Base-by-base conservation (phyloP, 495 filamentous ascomycete species). In the Xylaria bambusicola region DNA sequence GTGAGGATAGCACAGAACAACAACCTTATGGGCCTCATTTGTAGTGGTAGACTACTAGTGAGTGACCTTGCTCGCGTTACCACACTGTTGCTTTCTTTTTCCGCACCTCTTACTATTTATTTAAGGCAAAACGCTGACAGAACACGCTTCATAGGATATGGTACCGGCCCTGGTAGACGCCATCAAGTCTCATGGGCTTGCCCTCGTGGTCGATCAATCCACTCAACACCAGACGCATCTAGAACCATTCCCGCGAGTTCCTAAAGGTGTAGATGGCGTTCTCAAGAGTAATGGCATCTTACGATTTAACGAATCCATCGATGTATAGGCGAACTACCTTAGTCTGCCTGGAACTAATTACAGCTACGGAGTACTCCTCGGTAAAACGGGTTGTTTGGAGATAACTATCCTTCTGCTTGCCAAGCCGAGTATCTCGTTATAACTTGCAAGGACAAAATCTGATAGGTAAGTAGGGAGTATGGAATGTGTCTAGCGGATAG, bases 21-120 rank as follows among this genome's bases (percentile, higher is more conserved):
- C 73, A 98, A 98, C 68, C 91, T 98, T 58, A 98, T 98, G 94
- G 94, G 94, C 17, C 70, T 98, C 69, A 89, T 98, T 56, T 97
- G 92, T 72, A 88, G 86, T 61, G 92, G 90, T 21, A 82, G 86
- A 65, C 77, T 98, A 58, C 71, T 98, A 80, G 93, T 95, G 80
- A 68, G 86, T 82, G 46, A 20, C 38, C 52, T 38, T 13, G 20
- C 40, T 23, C 6, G 49, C 27, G 27, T 29, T 33, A 15, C 17
- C 17, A 26, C 21, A 2, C 26, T 29, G 6, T 27, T n/a, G 40
- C 31, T 52, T 45, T 48, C 21, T 24, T 41, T 54, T 21, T 52
- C 10, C 26, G 23, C 10, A 33, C 5, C 5, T 5, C 23, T 46
- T 52, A 24, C 42, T 27, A 24, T 10, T 49, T 56, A 48, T 62